These are phyloP conservation scores for Primulina eburnea DNA, from an alignment of 257 asterid species.

Conservation along the genomic window DNA sequence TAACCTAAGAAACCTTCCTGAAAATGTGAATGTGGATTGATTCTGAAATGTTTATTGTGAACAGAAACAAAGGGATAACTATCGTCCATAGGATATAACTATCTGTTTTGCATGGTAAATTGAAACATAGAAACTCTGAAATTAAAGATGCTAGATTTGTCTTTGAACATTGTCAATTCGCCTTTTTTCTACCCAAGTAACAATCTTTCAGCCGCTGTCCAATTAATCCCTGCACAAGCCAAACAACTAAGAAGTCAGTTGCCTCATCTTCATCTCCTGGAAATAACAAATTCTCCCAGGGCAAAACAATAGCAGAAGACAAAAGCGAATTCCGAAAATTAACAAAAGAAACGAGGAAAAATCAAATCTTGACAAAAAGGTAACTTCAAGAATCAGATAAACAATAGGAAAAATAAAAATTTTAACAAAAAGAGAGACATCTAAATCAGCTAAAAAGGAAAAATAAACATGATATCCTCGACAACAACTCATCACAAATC, in stretches of 20 bases:
- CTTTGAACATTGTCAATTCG: constrained; percentile 26
- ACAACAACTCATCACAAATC: not conserved
- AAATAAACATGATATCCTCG: no score
- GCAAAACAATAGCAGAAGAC: constrained; percentile 3
- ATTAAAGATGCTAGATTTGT: constrained; percentile 23
- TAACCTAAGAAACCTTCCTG: constrained; percentile 23
- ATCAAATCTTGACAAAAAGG: not conserved
- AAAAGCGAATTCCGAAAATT: not conserved
- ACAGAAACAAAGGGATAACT: constrained; percentile 21
- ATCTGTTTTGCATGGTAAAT: constrained; percentile 20
- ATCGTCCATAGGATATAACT: constrained; percentile 15
- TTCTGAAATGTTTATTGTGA: constrained; percentile 20
- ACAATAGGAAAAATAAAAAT: not conserved
- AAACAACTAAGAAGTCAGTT: constrained; percentile 28
- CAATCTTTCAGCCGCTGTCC: constrained; percentile 20
- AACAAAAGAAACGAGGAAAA: not conserved
- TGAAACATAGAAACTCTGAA: constrained; percentile 21
- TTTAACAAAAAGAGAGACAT: not conserved
- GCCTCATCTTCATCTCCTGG: constrained; percentile 12
- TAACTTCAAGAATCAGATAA: constrained; percentile 10
- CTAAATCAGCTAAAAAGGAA: not conserved
- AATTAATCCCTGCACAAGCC: constrained; percentile 34
- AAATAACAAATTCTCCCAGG: not conserved
- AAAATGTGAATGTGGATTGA: constrained; percentile 17
- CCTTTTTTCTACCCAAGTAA: constrained; percentile 18